Conservation (phyloP, 257 asterid species). For the Cruciata laevipes region DNA sequence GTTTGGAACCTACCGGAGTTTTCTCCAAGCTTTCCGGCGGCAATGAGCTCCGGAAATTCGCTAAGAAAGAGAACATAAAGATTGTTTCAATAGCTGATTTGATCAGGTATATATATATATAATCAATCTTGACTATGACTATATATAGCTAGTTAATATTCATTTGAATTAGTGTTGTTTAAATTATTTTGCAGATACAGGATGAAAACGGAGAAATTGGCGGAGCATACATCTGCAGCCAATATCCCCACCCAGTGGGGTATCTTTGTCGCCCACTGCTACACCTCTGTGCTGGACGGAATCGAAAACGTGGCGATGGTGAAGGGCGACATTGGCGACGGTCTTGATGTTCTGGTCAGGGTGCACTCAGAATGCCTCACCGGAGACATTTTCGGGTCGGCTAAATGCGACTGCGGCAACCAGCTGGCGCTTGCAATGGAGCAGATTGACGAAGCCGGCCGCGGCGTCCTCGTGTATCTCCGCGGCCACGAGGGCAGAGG, state of each 20-base stretch:
- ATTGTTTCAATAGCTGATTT: conserved; percentile 79
- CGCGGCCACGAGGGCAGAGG: conserved; percentile 99
- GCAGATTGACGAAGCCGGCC: conserved; percentile 83
- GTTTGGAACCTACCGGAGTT: conserved; percentile 77
- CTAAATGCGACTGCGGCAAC: conserved; percentile 91
- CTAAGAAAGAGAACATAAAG: conserved; percentile 56
- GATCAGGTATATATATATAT: conserved; percentile 44
- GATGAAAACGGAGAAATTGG: conserved; percentile 78
- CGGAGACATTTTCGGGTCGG: conserved; percentile 94
- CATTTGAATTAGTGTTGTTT: neutral
- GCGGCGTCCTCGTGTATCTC: conserved; percentile 82
- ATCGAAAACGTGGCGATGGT: conserved; percentile 98
- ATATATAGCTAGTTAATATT: too few relatives aligned
- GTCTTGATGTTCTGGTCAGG: conserved; percentile 76
- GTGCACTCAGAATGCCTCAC: conserved; percentile 98
- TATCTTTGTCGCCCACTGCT: conserved; percentile 76
- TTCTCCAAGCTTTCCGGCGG: conserved; percentile 89
- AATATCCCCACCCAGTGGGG: conserved; percentile 95
- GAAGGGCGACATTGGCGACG: conserved; percentile 94
- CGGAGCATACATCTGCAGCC: conserved; percentile 87
- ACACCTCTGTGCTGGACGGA: conserved; percentile 76
- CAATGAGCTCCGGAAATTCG: conserved; percentile 72
- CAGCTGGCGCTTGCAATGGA: conserved; percentile 90
- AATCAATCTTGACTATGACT: too few relatives aligned
- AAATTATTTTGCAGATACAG: conserved; percentile 54